These are phyloP conservation scores for Phytophthora pluvialis DNA, from an alignment of 352 stramenopile species.

Conservation along the genomic window DNA sequence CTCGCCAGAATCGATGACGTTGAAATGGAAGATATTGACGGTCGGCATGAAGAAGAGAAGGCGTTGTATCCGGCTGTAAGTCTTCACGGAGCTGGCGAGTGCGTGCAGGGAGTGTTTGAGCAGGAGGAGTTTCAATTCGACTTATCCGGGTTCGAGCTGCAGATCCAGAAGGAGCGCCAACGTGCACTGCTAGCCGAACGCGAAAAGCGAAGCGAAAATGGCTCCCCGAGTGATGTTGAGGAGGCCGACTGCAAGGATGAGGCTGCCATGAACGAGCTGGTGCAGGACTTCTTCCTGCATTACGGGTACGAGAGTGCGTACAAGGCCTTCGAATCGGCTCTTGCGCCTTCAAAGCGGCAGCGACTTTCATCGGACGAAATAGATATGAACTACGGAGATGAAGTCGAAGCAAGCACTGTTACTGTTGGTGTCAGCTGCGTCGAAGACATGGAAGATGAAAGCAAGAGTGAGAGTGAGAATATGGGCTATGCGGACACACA, in stretches of 20 bases:
- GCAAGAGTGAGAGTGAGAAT: slow-evolving; percentile 15
- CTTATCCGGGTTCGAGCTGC: slow-evolving; percentile 47
- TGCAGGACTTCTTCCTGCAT: slow-evolving; percentile 51
- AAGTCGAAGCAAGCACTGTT: slow-evolving; percentile 5
- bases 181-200: slow-evolving; percentile 36
- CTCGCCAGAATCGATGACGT: slow-evolving; percentile 16
- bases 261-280: slow-evolving; percentile 36
- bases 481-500: slow-evolving; percentile 4
- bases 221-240: slow-evolving; percentile 5
- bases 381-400: slow-evolving; percentile 9
- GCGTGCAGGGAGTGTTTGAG: slow-evolving; percentile 32
- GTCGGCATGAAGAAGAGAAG: slow-evolving; percentile 25
- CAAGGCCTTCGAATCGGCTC: slow-evolving; percentile 27
- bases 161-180: slow-evolving; percentile 59
- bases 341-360: slow-evolving; percentile 8
- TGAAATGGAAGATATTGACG: slow-evolving; percentile 38
- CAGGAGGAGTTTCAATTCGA: slow-evolving; percentile 53
- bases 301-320: slow-evolving; percentile 50
- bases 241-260: slow-evolving; percentile 36
- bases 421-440: slow-evolving; percentile 6
- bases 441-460: slow-evolving; percentile 23
- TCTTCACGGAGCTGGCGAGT: slow-evolving; percentile 46
- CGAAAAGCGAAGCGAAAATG: slow-evolving; percentile 13
- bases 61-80: slow-evolving; percentile 52
- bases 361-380: slow-evolving; percentile 12